Percentiles rank a stretch among this genome's conserved stretches.
These are phyloP conservation scores for Erysiphe pulchra DNA, from an alignment of 2,329 filamentous ascomycete species.

Conservation along the genomic window DNA sequence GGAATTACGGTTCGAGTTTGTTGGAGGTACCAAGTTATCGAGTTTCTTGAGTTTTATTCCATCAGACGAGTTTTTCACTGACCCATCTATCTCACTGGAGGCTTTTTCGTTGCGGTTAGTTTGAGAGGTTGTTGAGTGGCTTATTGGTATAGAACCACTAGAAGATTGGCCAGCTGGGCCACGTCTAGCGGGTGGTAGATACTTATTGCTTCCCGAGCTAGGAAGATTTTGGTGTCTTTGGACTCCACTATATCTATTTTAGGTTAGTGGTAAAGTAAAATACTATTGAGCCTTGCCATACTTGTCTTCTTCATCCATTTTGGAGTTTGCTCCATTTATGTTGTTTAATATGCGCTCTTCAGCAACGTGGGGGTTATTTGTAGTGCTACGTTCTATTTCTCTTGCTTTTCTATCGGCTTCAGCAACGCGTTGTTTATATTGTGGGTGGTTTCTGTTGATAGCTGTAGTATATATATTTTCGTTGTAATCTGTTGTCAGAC, in stretches of 20 bases:
- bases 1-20: constrained; percentile 8
- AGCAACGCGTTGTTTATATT: constrained; percentile 53
- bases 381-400: constrained; percentile 58
- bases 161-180: constrained; percentile 50
- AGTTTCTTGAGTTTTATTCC: constrained; percentile 5
- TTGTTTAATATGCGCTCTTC: constrained; percentile 63
- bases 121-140: constrained; percentile 76
- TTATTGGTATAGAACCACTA: constrained; percentile 51
- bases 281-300: not conserved
- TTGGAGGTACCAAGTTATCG: constrained; percentile 10
- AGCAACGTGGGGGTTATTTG: constrained; percentile 59
- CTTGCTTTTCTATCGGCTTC: constrained; percentile 62
- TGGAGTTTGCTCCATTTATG: constrained; percentile 35
- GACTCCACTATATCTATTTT: constrained; percentile 63
- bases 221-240: constrained; percentile 41
- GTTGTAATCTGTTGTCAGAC: constrained; percentile 71
- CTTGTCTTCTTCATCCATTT: constrained; percentile 58
- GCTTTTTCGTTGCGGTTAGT: constrained; percentile 25
- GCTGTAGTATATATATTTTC: constrained; percentile 85
- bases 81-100: constrained; percentile 7
- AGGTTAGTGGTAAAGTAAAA: constrained; percentile 2
- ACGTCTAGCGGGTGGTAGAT: constrained; percentile 72
- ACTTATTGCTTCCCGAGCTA: constrained; percentile 31
- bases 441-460: constrained; percentile 63
- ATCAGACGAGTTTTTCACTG: constrained; percentile 8